phyloP scores from a whole-genome alignment of 345 rosid genomes.

The Syzygium oleosum region DNA sequence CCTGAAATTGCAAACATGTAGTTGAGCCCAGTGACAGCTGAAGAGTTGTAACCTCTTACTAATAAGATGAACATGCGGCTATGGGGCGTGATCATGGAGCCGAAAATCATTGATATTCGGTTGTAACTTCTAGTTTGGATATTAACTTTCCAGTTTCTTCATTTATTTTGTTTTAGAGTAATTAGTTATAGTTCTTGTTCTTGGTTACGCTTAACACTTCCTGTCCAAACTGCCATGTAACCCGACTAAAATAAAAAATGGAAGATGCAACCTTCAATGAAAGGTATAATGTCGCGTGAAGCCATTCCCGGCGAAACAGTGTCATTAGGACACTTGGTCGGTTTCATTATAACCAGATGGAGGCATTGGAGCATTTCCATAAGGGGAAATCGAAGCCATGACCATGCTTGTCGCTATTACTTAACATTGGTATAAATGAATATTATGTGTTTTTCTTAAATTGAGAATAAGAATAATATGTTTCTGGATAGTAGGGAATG shows the following conservation, averaged over 20 bases:
- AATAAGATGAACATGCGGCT: not conserved
- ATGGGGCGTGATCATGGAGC: not conserved
- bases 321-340: not conserved
- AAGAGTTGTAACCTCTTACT: not conserved
- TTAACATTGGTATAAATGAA: too few relatives aligned
- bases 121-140: not conserved
- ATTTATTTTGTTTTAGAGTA: not conserved
- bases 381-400: not conserved
- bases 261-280: not conserved
- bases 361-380: not conserved
- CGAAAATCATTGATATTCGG: not conserved
- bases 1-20: not conserved
- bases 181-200: not conserved
- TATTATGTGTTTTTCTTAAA: too few relatives aligned
- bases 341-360: not conserved
- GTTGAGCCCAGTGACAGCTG: accelerated
- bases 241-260: not conserved
- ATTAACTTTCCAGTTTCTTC: not conserved
- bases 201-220: not conserved
- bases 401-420: too few relatives aligned
- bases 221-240: not conserved
- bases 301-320: not conserved
- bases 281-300: not conserved
- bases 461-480: too few relatives aligned
- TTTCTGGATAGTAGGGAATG: not conserved